Evolutionary conservation across 192 early-diverging fungal species (phyloP).

Genomic region (Backusella luteola): DNA sequence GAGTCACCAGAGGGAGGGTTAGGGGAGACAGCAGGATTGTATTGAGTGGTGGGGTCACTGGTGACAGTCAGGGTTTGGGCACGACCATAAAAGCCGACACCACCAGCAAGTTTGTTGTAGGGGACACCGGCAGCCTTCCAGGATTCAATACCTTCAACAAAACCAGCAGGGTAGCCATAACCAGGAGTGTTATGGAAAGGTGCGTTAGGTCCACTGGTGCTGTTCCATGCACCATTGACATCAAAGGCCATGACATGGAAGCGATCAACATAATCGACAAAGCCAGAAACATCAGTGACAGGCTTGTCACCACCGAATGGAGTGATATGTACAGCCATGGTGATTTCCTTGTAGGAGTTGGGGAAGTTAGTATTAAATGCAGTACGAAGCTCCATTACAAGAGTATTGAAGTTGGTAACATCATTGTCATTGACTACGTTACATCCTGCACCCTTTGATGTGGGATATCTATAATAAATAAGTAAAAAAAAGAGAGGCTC

Average conservation of each 20-base stretch:
- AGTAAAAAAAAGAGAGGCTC: neutral
- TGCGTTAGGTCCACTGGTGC: slow-evolving; percentile 50
- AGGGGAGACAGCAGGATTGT: slow-evolving; percentile 12
- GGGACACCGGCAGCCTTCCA: slow-evolving; percentile 64
- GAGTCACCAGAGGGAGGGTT: slow-evolving; percentile 45
- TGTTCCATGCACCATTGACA: slow-evolving; percentile 59
- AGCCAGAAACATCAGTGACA: slow-evolving; percentile 58
- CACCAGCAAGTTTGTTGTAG: slow-evolving; percentile 57
- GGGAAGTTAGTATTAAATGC: slow-evolving; percentile 43
- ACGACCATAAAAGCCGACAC: slow-evolving; percentile 63
- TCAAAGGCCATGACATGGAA: slow-evolving; percentile 72
- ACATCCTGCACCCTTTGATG: slow-evolving; percentile 56
- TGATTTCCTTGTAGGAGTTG: slow-evolving; percentile 50
- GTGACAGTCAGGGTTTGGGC: slow-evolving; percentile 34
- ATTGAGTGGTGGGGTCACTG: slow-evolving; percentile 8
- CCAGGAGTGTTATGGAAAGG: slow-evolving; percentile 36
- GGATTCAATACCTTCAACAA: slow-evolving; percentile 44
- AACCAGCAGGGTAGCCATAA: slow-evolving; percentile 35
- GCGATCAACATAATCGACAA: slow-evolving; percentile 56
- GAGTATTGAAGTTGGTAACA: slow-evolving; percentile 54
- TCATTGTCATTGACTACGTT: slow-evolving; percentile 48
- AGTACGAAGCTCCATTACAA: slow-evolving; percentile 57
- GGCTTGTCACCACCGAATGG: slow-evolving; percentile 53
- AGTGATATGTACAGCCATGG: slow-evolving; percentile 61
- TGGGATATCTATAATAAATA: slow-evolving; percentile 47